Base-by-base conservation (phyloP, 106 monocot genomes). In the Xerophyta viscosa region DNA sequence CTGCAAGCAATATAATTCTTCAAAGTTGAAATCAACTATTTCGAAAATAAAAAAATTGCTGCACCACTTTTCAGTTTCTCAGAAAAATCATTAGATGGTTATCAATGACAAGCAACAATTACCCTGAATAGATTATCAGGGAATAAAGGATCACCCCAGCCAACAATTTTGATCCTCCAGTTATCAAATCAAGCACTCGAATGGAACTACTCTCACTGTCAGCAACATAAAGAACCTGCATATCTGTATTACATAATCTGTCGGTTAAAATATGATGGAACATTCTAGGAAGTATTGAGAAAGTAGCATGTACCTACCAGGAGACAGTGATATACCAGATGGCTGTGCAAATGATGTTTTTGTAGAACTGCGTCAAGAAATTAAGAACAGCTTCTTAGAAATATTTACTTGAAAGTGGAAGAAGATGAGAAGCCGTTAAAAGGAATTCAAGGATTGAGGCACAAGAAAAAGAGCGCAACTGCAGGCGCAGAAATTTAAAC, bases 171-270 rank as follows among this genome's bases (percentile, higher is more conserved):
- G 96, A 82, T 31, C 89, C 89, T 56, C 96, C 89, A 28, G 96
- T 79, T 69, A 71, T 85, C 64, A 89, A 42, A 71, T 96, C 70
- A 71, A 96, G 65, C 48, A 60, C 73, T 69, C 96, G 66, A 71
- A 96, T 86, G 52, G 96, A 96, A 68, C 96, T 96, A 70, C 96
- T 96, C 64, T 96, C 96, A 76, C 96, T 96, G 71, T 96, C 96
- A 65, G 96, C 96, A 44, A 96, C 73, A 68, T 79, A 85, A 22
- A 82, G 2, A 41, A 82, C 85, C 31, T 62, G 67, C 48, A 79
- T 54, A 65, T 77, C 88, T 96, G 72, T 48, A 54, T 10, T 21
- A 22, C 54, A 29, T 24, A n/a, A 24, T 48, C 18, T 44, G 33
- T 36, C 41, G 6, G 14, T 48, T 39, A 56, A 21, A 43, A 36